phyloP scores from a whole-genome alignment of 148 eudicot genomes.

The Vaccinium macrocarpon region DNA sequence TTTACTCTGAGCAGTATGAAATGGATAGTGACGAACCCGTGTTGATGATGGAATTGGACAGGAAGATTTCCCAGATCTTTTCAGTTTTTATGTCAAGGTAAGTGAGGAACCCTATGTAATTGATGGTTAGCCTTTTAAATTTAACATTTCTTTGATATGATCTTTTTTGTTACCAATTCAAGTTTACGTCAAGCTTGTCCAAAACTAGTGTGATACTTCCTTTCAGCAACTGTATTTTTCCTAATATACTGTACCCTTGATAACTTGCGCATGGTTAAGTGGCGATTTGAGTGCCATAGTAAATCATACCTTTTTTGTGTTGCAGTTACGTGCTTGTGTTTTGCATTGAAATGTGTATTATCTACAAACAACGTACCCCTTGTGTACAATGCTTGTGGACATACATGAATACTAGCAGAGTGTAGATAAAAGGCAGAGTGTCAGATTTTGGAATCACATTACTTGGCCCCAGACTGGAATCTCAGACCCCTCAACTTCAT shows the following conservation, averaged over 20 bases:
- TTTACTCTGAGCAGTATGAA: neutral
- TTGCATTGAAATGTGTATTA: neutral
- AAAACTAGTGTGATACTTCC: neutral
- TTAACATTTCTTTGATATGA: neutral
- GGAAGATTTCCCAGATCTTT: slow-evolving; percentile 25
- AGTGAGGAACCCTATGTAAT: neutral
- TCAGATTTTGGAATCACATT: too few species aligned
- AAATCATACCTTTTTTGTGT: neutral
- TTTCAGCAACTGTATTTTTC: neutral
- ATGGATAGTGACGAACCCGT: slow-evolving; percentile 22
- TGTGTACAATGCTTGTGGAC: neutral
- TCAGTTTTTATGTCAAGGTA: slow-evolving; percentile 41
- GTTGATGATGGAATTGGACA: slow-evolving; percentile 13
- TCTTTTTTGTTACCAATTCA: neutral
- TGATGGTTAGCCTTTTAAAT: neutral
- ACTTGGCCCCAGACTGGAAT: too few species aligned
- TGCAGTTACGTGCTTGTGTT: neutral
- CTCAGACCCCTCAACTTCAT: too few species aligned
- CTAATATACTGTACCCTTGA: neutral
- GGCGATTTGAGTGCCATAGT: neutral
- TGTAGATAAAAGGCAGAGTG: too few species aligned
- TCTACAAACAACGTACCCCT: neutral
- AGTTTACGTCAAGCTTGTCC: neutral
- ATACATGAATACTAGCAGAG: too few species aligned
- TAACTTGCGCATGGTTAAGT: neutral